These are phyloP conservation scores for Ulota crispa DNA, from an alignment of 225 moss, liverwort and hornwort genomes.

Conservation along the genomic window DNA sequence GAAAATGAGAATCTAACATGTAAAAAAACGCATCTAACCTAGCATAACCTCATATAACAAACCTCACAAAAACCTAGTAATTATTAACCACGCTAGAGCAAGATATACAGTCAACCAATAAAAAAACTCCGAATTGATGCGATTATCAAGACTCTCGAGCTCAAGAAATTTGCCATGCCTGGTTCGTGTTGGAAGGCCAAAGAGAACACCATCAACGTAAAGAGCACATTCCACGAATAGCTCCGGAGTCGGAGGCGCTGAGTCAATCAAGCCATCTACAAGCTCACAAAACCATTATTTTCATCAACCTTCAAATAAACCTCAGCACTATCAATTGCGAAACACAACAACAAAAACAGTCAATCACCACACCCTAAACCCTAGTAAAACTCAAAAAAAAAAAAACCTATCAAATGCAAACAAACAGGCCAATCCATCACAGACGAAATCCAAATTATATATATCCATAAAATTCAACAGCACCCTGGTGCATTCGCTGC, in stretches of 20 bases:
- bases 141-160: neutral
- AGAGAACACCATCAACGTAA: slow-evolving; percentile 87
- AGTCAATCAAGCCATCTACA: slow-evolving; percentile 37
- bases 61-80: neutral
- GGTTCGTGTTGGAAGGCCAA: slow-evolving; percentile 95
- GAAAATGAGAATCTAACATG: neutral
- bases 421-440: neutral
- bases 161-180: slow-evolving; percentile 41
- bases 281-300: neutral
- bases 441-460: neutral
- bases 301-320: neutral
- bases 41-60: neutral
- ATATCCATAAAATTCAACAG: neutral
- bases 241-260: slow-evolving; percentile 63
- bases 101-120: neutral
- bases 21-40: neutral
- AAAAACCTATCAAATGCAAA: neutral
- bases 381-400: neutral
- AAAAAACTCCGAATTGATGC: neutral
- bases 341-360: neutral
- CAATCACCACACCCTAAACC: neutral
- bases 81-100: neutral
- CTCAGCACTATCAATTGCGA: neutral
- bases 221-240: slow-evolving; percentile 94
- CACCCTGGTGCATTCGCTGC: neutral